Conservation (phyloP, 2,329 filamentous ascomycete species). For the Sporothrix brunneoviolacea region DNA sequence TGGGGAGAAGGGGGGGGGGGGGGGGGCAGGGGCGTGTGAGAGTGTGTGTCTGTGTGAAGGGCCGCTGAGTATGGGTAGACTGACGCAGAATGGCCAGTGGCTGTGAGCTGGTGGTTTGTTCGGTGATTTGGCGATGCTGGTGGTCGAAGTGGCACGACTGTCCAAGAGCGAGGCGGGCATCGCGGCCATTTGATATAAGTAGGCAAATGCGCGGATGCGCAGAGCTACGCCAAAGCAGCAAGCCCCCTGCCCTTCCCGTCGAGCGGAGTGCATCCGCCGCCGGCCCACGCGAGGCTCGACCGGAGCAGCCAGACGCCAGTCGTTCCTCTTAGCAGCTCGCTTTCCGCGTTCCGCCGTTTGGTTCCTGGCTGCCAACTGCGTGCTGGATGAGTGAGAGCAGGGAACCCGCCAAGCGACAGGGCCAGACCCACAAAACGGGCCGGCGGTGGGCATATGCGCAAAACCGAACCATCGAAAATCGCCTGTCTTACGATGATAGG, state of each 20-base stretch:
- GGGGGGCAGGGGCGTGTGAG: not conserved
- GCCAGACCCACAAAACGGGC: slow-evolving; percentile 8
- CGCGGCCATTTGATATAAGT: slow-evolving; percentile 12
- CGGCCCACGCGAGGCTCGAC: slow-evolving; percentile 2
- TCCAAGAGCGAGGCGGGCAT: slow-evolving; percentile 5
- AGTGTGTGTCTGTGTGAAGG: too few species aligned
- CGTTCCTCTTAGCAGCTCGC: too few species aligned
- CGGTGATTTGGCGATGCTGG: slow-evolving; percentile 5
- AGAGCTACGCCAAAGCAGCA: not conserved
- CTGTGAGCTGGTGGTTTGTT: slow-evolving; percentile 5
- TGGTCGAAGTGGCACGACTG: slow-evolving; percentile 10
- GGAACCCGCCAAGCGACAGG: not conserved
- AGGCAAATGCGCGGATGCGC: slow-evolving; percentile 6
- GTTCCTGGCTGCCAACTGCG: too few species aligned
- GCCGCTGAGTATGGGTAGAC: too few species aligned
- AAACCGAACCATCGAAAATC: slow-evolving; percentile 14
- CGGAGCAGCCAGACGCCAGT: slow-evolving; percentile 4
- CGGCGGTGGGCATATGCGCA: slow-evolving; percentile 13
- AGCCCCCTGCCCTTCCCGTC: slow-evolving; percentile 7
- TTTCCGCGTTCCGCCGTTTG: not conserved
- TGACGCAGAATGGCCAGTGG: slow-evolving; percentile 5
- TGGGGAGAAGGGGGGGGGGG: not conserved
- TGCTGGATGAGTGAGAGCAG: not conserved
- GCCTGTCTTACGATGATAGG: slow-evolving; percentile 13
- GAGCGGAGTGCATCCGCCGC: not conserved